Evolutionary conservation across 1,139 yeast genomes (phyloP).

Genomic region (Kluyveromyces marxianus): DNA sequence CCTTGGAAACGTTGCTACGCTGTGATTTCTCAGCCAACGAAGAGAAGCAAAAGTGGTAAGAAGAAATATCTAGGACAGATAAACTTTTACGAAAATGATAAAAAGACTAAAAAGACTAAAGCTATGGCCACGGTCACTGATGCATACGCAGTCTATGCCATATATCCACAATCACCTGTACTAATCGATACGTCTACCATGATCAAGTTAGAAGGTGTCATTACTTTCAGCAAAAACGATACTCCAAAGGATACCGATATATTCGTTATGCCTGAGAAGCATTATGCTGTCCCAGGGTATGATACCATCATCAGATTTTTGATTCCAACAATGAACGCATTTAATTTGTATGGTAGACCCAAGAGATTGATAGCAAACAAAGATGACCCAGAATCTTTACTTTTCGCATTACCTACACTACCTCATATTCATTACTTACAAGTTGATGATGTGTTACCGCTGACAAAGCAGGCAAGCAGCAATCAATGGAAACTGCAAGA

Average conservation of each 20-base stretch:
- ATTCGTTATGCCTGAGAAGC: conserved; percentile 92
- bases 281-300: conserved; percentile 87
- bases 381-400: conserved; percentile 64
- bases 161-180: conserved; percentile 80
- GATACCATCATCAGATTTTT: conserved; percentile 86
- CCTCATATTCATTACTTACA: conserved; percentile 81
- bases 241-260: conserved; percentile 71
- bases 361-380: conserved; percentile 82
- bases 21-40: conserved; percentile 70
- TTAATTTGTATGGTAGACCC: conserved; percentile 88
- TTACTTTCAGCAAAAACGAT: conserved; percentile 53
- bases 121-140: conserved; percentile 73
- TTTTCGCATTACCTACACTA: conserved; percentile 86
- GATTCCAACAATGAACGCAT: conserved; percentile 79
- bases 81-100: conserved; percentile 57
- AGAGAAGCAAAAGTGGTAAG: conserved; percentile 31
- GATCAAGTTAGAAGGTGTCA: conserved; percentile 79
- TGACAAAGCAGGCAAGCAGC: conserved; percentile 35
- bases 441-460: conserved; percentile 43
- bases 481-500: conserved; percentile 56
- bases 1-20: conserved; percentile 96
- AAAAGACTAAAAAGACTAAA: conserved; percentile 47
- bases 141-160: conserved; percentile 75
- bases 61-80: conserved; percentile 46
- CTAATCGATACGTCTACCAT: conserved; percentile 82